Base-by-base conservation (phyloP, 2,329 filamentous ascomycete species). In the Gremmenia infestans region DNA sequence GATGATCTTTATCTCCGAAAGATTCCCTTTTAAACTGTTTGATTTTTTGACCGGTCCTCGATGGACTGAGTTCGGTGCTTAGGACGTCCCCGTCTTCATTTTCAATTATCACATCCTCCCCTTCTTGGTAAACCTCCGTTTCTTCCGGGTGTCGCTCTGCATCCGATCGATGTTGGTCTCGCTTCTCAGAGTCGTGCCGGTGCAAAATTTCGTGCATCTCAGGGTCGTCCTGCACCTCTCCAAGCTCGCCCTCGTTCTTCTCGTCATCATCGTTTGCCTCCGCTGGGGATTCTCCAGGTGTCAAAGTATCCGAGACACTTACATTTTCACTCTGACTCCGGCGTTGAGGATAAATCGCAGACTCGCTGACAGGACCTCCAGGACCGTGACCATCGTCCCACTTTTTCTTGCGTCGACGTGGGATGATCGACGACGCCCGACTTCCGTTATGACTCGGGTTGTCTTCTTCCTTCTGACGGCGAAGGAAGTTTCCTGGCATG, bases 81-180 rank as follows among this genome's bases (percentile, higher is more conserved):
- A 97, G 70, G 2, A 97, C 92, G 53, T 97, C 92, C 7, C 93
- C 93, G 55, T 96, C 87, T 60, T 86, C 78, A 64, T 96, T 88
- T 71, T 97, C 93, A 54, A 95, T 83, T 6, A 97, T 75, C 40
- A 94, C 81, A 22, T 95, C 73, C 52, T 86, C 71, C 1, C 92
- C 91, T 72, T 97, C 91, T 61, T 92, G 83, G 63, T 87, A 97
- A 0, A 92, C 80, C 59, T 95, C 84, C 9, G 89, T 70, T 39
- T 71, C 50, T 17, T 63, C 48, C 22, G 71, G 64, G 45, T 71
- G 55, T 19, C 57, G 52, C 52, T 70, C 66, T 4, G 68, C 68
- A 48, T 67, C 54, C 4, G 67, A 69, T 39, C 57, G 61, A 48
- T 67, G 63, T 9, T 63, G 50, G 42, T 63, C 57, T 65, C 58